Conservation (phyloP, 805 yeast species). For the Saturnispora diversa region DNA sequence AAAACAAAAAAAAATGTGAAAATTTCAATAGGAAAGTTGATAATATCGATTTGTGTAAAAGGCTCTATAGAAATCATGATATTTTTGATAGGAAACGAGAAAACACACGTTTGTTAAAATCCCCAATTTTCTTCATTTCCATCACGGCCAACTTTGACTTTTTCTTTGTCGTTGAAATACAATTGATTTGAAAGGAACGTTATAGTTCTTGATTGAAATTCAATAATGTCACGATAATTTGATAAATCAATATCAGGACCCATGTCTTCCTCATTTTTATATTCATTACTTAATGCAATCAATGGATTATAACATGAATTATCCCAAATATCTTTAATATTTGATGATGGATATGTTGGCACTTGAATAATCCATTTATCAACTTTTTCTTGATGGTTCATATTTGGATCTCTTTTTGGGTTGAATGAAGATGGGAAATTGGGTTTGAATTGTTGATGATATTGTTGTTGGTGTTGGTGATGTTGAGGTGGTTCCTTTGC, state of each 20-base stretch:
- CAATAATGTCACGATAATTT: constrained; percentile 41
- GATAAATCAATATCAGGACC: constrained; percentile 22
- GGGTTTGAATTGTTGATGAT: too few relatives aligned
- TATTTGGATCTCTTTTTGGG: constrained; percentile 54
- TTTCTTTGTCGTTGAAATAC: constrained; percentile 29
- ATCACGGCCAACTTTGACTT: too few relatives aligned
- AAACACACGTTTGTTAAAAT: too few relatives aligned
- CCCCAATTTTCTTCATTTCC: too few relatives aligned
- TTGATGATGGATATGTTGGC: constrained; percentile 35
- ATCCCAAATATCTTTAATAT: constrained; percentile 24
- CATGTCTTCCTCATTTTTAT: constrained; percentile 15
- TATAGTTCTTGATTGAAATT: constrained; percentile 45
- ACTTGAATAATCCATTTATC: constrained; percentile 52
- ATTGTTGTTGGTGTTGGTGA: background rate
- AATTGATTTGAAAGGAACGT: constrained; percentile 37
- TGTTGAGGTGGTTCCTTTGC: background rate
- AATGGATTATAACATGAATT: constrained; percentile 46
- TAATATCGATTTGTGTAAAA: too few relatives aligned
- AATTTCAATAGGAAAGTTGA: too few relatives aligned
- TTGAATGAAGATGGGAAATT: constrained; percentile 44
- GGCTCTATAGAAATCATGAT: too few relatives aligned
- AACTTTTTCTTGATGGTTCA: constrained; percentile 62
- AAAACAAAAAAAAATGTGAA: too few relatives aligned
- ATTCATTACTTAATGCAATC: constrained; percentile 27
- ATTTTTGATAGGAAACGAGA: too few relatives aligned